phyloP scores from a whole-genome alignment of 1,284 basidiomycete species.

The Pseudozyma sp. region DNA sequence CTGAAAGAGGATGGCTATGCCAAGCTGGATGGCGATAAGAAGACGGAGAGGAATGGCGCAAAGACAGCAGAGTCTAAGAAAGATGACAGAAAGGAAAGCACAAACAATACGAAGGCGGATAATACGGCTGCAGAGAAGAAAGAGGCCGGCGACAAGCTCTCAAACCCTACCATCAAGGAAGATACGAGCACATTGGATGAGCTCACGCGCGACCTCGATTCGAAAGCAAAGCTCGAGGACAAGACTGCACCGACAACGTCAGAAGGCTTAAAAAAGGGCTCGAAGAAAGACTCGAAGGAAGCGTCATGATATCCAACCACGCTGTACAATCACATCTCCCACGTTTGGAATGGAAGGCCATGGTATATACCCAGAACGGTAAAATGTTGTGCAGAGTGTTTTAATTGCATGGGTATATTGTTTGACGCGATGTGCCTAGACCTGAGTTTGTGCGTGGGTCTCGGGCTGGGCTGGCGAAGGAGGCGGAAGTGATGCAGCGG shows the following conservation, averaged over 20 bases:
- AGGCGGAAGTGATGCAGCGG: constrained; percentile 23
- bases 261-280: neutral
- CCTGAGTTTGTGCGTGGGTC: constrained; percentile 3
- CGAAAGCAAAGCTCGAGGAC: constrained; percentile 30
- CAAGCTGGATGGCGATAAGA: constrained; percentile 15
- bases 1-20: constrained; percentile 30
- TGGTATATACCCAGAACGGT: neutral
- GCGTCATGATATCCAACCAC: neutral
- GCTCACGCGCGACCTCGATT: constrained; percentile 22
- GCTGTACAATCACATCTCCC: neutral
- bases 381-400: neutral
- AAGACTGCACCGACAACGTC: neutral
- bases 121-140: neutral
- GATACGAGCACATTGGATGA: constrained; percentile 29
- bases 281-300: neutral
- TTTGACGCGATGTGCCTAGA: neutral
- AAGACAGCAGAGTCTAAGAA: neutral
- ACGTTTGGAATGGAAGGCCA: neutral
- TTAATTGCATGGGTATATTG: constrained; percentile 9
- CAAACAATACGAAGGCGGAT: neutral
- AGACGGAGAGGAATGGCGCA: neutral
- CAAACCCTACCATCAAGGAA: constrained; percentile 24
- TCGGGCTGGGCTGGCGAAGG: constrained; percentile 3
- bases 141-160: neutral
- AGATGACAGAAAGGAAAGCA: neutral